Percentiles rank a stretch among this genome's conserved stretches.
Conservation (phyloP, 495 filamentous ascomycete genomes). For the Chaetomidium leptoderma region DNA sequence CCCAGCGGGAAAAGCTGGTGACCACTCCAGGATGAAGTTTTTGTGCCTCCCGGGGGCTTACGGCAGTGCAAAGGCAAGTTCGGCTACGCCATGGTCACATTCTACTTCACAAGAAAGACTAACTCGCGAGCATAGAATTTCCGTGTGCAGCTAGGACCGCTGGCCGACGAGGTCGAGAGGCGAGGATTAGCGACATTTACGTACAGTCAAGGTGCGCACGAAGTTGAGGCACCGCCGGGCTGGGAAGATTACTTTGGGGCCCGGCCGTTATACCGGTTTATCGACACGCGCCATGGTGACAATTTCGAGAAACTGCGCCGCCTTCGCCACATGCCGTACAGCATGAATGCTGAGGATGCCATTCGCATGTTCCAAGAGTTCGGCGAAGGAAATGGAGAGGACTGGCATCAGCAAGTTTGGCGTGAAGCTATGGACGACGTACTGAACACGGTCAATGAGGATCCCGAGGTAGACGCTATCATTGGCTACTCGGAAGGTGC, state of each 20-base stretch:
- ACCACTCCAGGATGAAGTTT: constrained; percentile 13
- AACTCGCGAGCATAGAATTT: constrained; percentile 40
- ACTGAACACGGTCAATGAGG: constrained; percentile 34
- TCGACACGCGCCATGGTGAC: constrained; percentile 43
- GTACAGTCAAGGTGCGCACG: constrained; percentile 46
- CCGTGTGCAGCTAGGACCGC: constrained; percentile 49
- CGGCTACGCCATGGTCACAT: background rate
- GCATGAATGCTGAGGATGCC: constrained; percentile 47
- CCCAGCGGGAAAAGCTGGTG: background rate
- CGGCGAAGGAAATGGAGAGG: constrained; percentile 22
- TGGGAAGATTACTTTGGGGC: constrained; percentile 52
- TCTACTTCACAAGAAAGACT: background rate
- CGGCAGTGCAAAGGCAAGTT: constrained; percentile 40
- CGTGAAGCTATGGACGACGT: constrained; percentile 33
- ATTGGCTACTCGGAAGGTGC: constrained; percentile 56
- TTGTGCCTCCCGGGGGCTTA: constrained; percentile 21
- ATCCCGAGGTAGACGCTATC: constrained; percentile 45
- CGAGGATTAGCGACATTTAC: constrained; percentile 43
- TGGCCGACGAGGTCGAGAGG: constrained; percentile 43
- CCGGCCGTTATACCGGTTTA: constrained; percentile 50
- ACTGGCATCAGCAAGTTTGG: constrained; percentile 30
- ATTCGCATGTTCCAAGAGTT: constrained; percentile 41
- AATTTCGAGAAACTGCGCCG: constrained; percentile 46
- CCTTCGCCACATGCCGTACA: constrained; percentile 47
- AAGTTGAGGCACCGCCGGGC: constrained; percentile 43